Base-by-base conservation (phyloP, 352 stramenopile species). In the Phytophthora foliorum region DNA sequence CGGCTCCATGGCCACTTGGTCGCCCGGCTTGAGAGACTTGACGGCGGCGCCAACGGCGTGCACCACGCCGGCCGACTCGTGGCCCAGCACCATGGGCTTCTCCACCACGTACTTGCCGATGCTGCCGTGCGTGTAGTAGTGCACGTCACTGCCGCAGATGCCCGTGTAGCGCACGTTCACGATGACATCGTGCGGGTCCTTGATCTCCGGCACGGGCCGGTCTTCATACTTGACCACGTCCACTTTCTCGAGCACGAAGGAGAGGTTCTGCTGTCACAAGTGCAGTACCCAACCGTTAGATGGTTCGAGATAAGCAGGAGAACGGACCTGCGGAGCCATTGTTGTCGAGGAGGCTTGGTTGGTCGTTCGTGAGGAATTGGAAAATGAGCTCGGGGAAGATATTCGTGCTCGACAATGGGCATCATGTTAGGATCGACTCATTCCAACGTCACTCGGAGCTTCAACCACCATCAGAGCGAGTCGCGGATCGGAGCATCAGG, bases 31-130 rank as follows among this genome's bases (percentile, higher is more conserved):
- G 36, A 72, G 57, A 13, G 68, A 65, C 50, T 64, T 68, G 36
- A 76, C 68, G n/a, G 62, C 63, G 10, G 62, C 51, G 4, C 56
- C 68, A 19, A 76, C 56, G 29, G 62, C 68, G 31, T 72, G 63
- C 36, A 76, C 68, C 19, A 76, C 68, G 9, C 68, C 68, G 14
- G 62, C 63, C 1, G 68, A 76, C 51, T 76, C 68, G 31, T 76
- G 62, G 10, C 68, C 68, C 39, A 76, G 48, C n/a, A 72, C 63
- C 63, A 72, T 68, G n/a, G 63, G 63, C 51, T 68, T 60, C 9
- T 64, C 34, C 50, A 76, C 62, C 31, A 76, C 68, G 41, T 52
- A 76, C 56, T 72, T 67, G 56, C 62, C 68, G 52, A 76, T 76
- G 34, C 63, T 46, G 29, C 68, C 56, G 62, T 72, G 56, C 17